Evolutionary conservation across 805 yeast genomes (phyloP).

Genomic region (Candida mattraensis): DNA sequence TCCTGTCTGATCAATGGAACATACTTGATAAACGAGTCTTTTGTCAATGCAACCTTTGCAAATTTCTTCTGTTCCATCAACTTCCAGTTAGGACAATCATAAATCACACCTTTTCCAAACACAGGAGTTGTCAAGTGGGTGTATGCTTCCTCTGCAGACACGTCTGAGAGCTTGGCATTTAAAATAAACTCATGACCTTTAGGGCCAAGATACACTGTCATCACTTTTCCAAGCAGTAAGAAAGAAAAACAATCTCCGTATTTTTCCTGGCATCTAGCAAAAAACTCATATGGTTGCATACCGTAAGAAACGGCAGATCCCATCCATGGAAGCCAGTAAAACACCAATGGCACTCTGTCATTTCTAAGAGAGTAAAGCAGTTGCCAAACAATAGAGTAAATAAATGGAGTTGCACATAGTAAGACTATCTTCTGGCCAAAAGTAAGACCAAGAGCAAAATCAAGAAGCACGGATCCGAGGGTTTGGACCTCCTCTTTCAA

Average conservation of each 20-base stretch:
- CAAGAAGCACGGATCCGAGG: conserved; percentile 3
- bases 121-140: conserved; percentile 98
- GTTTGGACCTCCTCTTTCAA: conserved; percentile 20
- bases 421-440: conserved; percentile 32
- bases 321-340: conserved; percentile 92
- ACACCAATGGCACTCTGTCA: conserved; percentile 87
- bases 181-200: conserved; percentile 96
- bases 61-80: conserved; percentile 99
- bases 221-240: conserved; percentile 80
- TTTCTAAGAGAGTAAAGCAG: conserved; percentile 65
- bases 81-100: conserved; percentile 91
- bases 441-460: conserved; percentile 21
- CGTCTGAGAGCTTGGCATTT: conserved; percentile 85
- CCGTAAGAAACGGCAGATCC: conserved; percentile 92
- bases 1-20: conserved; percentile 89
- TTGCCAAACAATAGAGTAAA: conserved; percentile 68
- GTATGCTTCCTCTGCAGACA: conserved; percentile 95
- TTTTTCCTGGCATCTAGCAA: conserved; percentile 70
- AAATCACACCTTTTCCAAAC: conserved; percentile 95
- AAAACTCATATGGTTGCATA: conserved; percentile 90
- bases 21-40: conserved; percentile 77
- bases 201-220: conserved; percentile 97
- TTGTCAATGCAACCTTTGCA: conserved; percentile 84
- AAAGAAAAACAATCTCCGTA: conserved; percentile 95
- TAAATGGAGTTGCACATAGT: conserved; percentile 52